Base-by-base conservation (phyloP, 176 grass and related monocot genomes). In the Panicum miliaceum region DNA sequence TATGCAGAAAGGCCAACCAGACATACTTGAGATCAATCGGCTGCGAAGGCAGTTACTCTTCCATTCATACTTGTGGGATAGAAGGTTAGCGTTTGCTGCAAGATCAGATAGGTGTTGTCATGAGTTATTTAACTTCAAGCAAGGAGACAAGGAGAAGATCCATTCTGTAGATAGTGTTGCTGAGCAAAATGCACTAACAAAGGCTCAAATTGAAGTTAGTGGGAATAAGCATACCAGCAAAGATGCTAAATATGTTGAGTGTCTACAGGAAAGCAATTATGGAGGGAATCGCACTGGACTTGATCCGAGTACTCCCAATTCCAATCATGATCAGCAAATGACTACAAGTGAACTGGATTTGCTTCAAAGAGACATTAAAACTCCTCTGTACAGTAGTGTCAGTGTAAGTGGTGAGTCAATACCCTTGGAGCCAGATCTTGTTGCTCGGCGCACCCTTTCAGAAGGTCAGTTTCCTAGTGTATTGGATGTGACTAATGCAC, bases 1-100 rank as follows among this genome's bases (percentile, higher is more conserved):
- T 76, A 60, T 6, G 16, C 81, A 64, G 22, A 95, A 92, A 59
- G 71, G 85, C 54, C 91, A 96, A 83, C 76, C 87, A 59, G 96
- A 99, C 78, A 99, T 94, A 83, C 96, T 99, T 75, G 93, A 99
- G 70, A 87, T 99, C 88, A 99, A 92, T 83, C 92, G 94, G 73
- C 86, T 96, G 69, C 92, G 85, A 84, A 94, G 96, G 40, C 93
- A 96, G 76, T 84, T 99, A 85, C 64, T 99, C 68, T 96, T 99
- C 64, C 87, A 84, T 83, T 92, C 93, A 76, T 93, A 94, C 61
- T 71, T 96, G 68, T 99, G 96, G 93, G 89, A 99, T 91, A 94
- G 89, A 89, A 82, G 86, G 43, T 59, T 99, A 62, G 57, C 84
- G 84, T 87, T 87, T 83, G 88, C 85, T 84, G 62, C 83, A 37